Evolutionary conservation across 2,329 filamentous ascomycete species (phyloP), one percentile per base, ranked within the genome.

Genomic region (Alternaria triticina): DNA sequence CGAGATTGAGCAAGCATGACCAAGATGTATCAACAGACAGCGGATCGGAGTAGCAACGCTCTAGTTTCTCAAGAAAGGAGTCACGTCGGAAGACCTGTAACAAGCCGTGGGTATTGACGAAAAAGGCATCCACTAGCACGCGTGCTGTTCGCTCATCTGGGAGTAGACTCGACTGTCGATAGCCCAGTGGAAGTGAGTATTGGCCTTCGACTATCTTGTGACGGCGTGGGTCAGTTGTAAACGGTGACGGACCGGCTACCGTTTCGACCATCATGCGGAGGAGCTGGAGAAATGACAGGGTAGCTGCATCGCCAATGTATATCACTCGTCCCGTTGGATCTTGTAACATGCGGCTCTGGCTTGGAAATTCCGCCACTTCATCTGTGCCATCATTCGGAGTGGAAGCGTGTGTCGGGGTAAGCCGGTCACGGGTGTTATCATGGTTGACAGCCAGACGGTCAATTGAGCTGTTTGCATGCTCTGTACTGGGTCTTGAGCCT

Each of bases 261-360:
- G 79, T 85, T 66, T 87, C 85, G 5, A 90, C 87, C 67, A 89
- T 85, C 78, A 86, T 86, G 10, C 88, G 86, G 17, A 90, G 84
- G 47, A 88, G 79, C 59, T 89, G 86, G 4, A 90, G 79, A 68
- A 87, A 89, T 0, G 88, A 88, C 6, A 90, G 79, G 0, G 86
- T 87, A 1, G 87, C 87, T 2, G 88, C 87, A 66, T 89, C 86
- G n/a, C 88, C 88, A 64, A 89, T 82, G 65, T 89, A 90, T 23
- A 88, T 79, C 33, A 89, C 78, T 68, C 86, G 82, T 10, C 87
- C 87, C 0, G 84, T 87, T 11, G 83, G 83, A 70, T 90, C 88
- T 68, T 87, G 83, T 43, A 90, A 78, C 86, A 90, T 88, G 65
- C 87, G 82, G 28, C 84, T 83, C 63, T 86, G 82, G 10, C 84